Evolutionary conservation across 2,329 filamentous ascomycete species (phyloP).

Genomic region (Cladophialophora yegresii): DNA sequence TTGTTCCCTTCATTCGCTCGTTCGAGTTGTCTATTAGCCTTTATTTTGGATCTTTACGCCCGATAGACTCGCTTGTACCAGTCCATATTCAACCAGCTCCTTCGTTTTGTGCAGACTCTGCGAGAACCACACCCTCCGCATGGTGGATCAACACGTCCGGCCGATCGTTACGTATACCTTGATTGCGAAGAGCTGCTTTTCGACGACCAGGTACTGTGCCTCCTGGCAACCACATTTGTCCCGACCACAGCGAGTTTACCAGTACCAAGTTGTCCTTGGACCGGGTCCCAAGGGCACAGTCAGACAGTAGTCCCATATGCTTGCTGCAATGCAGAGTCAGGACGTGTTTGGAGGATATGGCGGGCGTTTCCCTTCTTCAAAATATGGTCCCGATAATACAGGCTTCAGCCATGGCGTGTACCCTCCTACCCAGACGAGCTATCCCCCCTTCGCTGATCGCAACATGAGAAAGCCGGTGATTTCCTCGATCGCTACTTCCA

Average conservation of each 20-base stretch:
- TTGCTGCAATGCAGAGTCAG: slow-evolving; percentile 81
- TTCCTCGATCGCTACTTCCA: slow-evolving; percentile 86
- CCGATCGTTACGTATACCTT: slow-evolving; percentile 7
- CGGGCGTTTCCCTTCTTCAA: slow-evolving; percentile 51
- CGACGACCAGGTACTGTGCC: slow-evolving; percentile 1
- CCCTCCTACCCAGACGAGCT: slow-evolving; percentile 71
- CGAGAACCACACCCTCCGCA: slow-evolving; percentile 3
- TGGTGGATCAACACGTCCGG: slow-evolving; percentile 4
- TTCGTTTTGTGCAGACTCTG: slow-evolving; percentile 24
- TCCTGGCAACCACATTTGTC: background rate
- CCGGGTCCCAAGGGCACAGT: slow-evolving; percentile 26
- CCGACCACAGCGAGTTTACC: slow-evolving; percentile 2
- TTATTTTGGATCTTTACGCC: slow-evolving; percentile 26
- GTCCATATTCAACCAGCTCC: slow-evolving; percentile 38
- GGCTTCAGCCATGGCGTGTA: slow-evolving; percentile 93
- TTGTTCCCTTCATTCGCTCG: slow-evolving; percentile 33
- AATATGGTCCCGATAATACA: slow-evolving; percentile 69
- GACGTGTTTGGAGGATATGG: slow-evolving; percentile 52
- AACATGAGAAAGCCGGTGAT: slow-evolving; percentile 82
- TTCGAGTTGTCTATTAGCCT: slow-evolving; percentile 31
- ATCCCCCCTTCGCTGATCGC: slow-evolving; percentile 80
- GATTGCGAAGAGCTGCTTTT: slow-evolving; percentile 7
- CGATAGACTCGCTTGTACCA: slow-evolving; percentile 37
- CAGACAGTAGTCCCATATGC: slow-evolving; percentile 40
- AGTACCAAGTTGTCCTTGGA: slow-evolving; percentile 27